Percentiles rank a stretch among this genome's conserved stretches.
Conservation (phyloP, 2,329 filamentous ascomycete species). For the Ceratocystis diversiconidia region DNA sequence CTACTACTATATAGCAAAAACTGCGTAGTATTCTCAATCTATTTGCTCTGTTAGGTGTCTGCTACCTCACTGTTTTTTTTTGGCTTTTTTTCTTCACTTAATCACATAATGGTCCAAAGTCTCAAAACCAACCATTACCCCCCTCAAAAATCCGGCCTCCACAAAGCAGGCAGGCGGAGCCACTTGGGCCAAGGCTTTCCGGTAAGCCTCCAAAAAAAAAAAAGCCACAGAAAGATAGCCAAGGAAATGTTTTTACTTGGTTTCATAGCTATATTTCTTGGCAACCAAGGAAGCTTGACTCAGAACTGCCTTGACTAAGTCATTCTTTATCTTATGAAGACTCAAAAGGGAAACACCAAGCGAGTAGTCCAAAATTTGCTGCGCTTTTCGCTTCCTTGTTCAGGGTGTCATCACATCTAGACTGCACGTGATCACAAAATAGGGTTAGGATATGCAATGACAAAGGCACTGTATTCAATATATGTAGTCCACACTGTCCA, state of each 20-base stretch:
- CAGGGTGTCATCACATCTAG: background rate
- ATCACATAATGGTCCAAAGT: too few relatives aligned
- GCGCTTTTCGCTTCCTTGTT: constrained; percentile 9
- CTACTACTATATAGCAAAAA: too few relatives aligned
- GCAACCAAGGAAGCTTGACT: too few relatives aligned
- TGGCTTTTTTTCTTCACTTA: too few relatives aligned
- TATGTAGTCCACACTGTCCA: background rate
- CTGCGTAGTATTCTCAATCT: too few relatives aligned
- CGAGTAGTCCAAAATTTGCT: background rate
- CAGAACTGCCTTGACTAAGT: background rate
- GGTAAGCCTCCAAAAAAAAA: background rate
- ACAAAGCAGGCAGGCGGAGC: too few relatives aligned
- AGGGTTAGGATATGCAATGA: background rate
- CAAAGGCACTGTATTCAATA: background rate
- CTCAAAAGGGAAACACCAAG: constrained; percentile 5
- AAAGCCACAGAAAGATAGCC: background rate
- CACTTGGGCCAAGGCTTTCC: background rate
- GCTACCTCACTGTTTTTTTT: too few relatives aligned
- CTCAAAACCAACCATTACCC: too few relatives aligned
- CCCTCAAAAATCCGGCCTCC: too few relatives aligned
- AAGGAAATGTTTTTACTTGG: too few relatives aligned
- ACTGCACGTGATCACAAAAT: background rate
- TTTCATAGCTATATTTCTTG: too few relatives aligned
- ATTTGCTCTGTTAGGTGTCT: too few relatives aligned
- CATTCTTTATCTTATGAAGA: background rate